phyloP scores from a whole-genome alignment of 176 grass and related monocot genomes.

The Saccharum spontaneum region DNA sequence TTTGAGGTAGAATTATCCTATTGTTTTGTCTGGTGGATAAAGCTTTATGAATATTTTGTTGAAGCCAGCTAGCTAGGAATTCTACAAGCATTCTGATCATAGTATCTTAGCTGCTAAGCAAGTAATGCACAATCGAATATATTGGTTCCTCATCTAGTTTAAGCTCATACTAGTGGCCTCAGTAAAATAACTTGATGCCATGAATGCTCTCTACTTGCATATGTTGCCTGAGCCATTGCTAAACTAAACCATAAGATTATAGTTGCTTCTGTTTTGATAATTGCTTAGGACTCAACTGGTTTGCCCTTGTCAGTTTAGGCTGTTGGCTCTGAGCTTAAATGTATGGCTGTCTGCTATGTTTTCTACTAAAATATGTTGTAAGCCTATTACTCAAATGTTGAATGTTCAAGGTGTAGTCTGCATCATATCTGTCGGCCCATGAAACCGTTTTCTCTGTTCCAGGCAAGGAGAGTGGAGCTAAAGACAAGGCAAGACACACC shows the following conservation, averaged over 20 bases:
- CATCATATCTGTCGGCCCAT: not conserved
- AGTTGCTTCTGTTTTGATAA: not conserved
- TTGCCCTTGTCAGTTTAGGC: not conserved
- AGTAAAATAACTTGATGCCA: too few relatives aligned
- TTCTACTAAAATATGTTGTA: not conserved
- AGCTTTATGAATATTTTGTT: not conserved
- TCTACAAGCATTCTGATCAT: not conserved
- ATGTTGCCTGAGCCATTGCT: not conserved
- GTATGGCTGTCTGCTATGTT: not conserved
- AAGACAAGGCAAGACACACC: conserved; percentile 81
- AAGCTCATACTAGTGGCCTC: too few relatives aligned
- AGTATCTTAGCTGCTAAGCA: not conserved
- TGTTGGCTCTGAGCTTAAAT: not conserved
- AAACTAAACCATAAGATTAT: not conserved
- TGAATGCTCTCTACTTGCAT: not conserved
- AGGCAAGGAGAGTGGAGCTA: conserved; percentile 86
- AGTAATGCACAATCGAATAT: not conserved
- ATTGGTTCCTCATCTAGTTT: not conserved
- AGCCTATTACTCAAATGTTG: not conserved
- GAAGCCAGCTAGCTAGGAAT: not conserved
- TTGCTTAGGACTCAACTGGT: not conserved
- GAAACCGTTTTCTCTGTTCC: not conserved
- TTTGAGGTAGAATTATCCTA: not conserved
- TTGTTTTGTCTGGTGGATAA: not conserved
- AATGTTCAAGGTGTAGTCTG: not conserved